Conservation (phyloP, 2,329 filamentous ascomycete genomes). For the Cladosporium austrohemisphaericum region DNA sequence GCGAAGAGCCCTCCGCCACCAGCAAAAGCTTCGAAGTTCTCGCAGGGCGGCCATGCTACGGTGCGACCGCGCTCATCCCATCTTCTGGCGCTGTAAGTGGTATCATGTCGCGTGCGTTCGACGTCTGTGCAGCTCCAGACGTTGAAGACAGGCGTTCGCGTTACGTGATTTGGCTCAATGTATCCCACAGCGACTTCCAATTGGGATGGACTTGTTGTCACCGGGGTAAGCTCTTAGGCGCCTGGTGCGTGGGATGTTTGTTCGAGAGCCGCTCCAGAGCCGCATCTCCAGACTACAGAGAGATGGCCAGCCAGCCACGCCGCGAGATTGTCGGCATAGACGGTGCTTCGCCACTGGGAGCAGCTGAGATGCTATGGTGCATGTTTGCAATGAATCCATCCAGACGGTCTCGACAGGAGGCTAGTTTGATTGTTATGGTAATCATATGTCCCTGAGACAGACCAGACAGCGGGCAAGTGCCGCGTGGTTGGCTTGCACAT, state of each 20-base stretch:
- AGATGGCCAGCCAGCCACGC: slow-evolving; percentile 2
- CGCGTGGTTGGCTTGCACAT: slow-evolving; percentile 10
- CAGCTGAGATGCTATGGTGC: not conserved
- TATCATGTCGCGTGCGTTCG: slow-evolving; percentile 11
- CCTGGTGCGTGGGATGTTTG: slow-evolving; percentile 2
- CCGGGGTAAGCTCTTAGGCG: not conserved
- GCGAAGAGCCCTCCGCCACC: slow-evolving; percentile 1
- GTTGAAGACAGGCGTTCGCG: slow-evolving; percentile 7
- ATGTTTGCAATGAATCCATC: not conserved
- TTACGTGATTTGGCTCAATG: slow-evolving; percentile 2
- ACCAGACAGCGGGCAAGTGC: not conserved
- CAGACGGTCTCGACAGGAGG: not conserved
- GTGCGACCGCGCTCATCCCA: slow-evolving; percentile 8
- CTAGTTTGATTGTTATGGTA: not conserved
- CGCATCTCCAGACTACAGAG: no score
- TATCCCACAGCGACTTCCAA: slow-evolving; percentile 13
- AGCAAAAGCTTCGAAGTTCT: slow-evolving; percentile 5
- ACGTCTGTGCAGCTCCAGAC: slow-evolving; percentile 12
- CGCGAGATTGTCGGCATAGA: not conserved
- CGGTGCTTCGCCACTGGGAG: not conserved
- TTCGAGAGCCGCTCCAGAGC: not conserved
- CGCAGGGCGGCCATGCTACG: slow-evolving; percentile 11
- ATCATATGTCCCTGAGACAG: no score
- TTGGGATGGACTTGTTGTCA: slow-evolving; percentile 2
- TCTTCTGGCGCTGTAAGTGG: slow-evolving; percentile 1